A percentile compares a stretch with the other conserved stretches of the same genome.
phyloP scores from a whole-genome alignment of 164 flowering plant genomes.

The Chloranthus sessilifolius region DNA sequence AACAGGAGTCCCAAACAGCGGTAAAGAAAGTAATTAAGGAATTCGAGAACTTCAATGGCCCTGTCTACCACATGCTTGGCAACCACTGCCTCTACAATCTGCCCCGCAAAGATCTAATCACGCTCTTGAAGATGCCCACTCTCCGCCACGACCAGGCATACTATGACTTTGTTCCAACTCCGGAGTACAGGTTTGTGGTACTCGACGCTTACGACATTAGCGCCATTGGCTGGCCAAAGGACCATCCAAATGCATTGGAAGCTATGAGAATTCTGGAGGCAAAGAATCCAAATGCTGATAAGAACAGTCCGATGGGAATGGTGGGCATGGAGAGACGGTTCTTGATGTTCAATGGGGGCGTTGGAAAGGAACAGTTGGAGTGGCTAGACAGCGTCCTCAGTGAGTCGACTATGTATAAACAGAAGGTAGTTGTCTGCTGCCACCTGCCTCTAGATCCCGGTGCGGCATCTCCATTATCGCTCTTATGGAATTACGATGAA shows the following conservation, averaged over 20 bases:
- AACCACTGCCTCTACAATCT: slow-evolving; percentile 98
- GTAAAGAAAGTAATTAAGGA: slow-evolving; percentile 53
- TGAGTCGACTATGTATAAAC: slow-evolving; percentile 50
- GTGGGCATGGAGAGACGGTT: slow-evolving; percentile 69
- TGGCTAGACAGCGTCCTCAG: slow-evolving; percentile 66
- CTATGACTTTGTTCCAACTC: slow-evolving; percentile 79
- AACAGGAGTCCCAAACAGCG: slow-evolving; percentile 53
- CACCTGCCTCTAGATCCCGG: slow-evolving; percentile 80
- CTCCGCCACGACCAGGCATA: slow-evolving; percentile 43
- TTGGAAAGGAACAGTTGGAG: slow-evolving; percentile 67
- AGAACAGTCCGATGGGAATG: slow-evolving; percentile 71
- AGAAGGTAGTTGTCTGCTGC: slow-evolving; percentile 82
- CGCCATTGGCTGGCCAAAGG: slow-evolving; percentile 84
- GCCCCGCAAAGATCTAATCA: slow-evolving; percentile 63
- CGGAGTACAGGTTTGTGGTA: slow-evolving; percentile 72
- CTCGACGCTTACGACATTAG: slow-evolving; percentile 92
- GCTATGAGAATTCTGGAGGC: slow-evolving; percentile 52
- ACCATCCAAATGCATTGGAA: slow-evolving; percentile 57
- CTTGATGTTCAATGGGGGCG: slow-evolving; percentile 85
- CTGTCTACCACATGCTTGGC: slow-evolving; percentile 85
- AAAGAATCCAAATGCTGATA: slow-evolving; percentile 77
- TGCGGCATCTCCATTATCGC: slow-evolving; percentile 51
- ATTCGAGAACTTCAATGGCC: slow-evolving; percentile 63
- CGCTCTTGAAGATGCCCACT: slow-evolving; percentile 54
- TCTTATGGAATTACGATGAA: slow-evolving; percentile 88